Evolutionary conservation across 495 filamentous ascomycete genomes (phyloP).

Genomic region (Polyplosphaeria fusca): DNA sequence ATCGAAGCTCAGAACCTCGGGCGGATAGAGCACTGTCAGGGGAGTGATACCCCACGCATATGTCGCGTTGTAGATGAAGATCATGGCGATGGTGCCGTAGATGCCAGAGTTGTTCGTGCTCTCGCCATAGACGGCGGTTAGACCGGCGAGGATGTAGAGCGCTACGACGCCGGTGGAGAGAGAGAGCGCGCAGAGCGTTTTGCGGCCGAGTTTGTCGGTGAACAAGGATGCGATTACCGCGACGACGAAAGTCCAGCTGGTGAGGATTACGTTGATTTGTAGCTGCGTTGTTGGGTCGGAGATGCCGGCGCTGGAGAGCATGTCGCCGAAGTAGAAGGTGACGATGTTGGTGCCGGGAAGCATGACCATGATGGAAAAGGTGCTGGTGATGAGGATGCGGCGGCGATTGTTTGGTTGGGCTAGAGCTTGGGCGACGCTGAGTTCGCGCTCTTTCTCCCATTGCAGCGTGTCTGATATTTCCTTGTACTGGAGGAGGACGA

Average conservation of each 20-base stretch:
- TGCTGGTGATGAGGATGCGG: background rate
- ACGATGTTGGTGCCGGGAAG: slow-evolving; percentile 16
- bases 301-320: slow-evolving; percentile 9
- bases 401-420: background rate
- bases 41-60: slow-evolving; percentile 19
- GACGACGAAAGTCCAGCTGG: slow-evolving; percentile 9
- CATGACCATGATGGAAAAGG: slow-evolving; percentile 13
- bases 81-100: slow-evolving; percentile 21
- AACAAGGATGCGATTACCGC: slow-evolving; percentile 1
- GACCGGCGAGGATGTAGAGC: slow-evolving; percentile 6
- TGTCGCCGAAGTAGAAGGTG: slow-evolving; percentile 23
- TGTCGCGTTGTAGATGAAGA: slow-evolving; percentile 16
- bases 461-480: slow-evolving; percentile 8
- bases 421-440: background rate
- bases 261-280: slow-evolving; percentile 18
- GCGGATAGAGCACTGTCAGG: slow-evolving; percentile 11
- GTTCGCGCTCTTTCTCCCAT: slow-evolving; percentile 12
- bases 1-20: slow-evolving; percentile 13
- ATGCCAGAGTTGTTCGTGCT: slow-evolving; percentile 10
- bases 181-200: background rate
- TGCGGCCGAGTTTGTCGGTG: slow-evolving; percentile 11
- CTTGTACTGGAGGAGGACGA: slow-evolving; percentile 28
- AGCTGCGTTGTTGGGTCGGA: slow-evolving; percentile 11
- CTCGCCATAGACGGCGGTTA: slow-evolving; percentile 8
- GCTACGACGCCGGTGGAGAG: background rate